phyloP scores from a whole-genome alignment of 257 asterid species.

The Plantago major region DNA sequence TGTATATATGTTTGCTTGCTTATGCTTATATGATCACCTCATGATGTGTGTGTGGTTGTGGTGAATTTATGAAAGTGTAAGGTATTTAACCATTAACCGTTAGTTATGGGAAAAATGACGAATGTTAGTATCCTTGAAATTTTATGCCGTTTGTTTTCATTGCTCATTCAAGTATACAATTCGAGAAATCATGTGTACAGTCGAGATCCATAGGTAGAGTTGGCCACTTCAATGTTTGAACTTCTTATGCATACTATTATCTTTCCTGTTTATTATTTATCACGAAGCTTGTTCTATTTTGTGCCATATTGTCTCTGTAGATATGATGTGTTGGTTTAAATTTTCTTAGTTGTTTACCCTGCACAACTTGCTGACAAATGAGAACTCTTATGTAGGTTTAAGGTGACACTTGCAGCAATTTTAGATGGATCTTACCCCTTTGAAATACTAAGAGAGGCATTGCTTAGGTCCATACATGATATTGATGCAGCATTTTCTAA shows the following conservation, averaged over 20 bases:
- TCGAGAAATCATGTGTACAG: conserved; percentile 7
- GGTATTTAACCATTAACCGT: background rate
- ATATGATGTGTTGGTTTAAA: background rate
- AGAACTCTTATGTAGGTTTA: conserved; percentile 47
- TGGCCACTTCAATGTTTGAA: conserved; percentile 3
- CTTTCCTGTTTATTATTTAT: conserved; percentile 7
- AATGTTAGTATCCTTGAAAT: background rate
- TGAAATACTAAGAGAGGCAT: conserved; percentile 85
- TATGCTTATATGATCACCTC: too few relatives aligned
- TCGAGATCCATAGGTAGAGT: conserved; percentile 14
- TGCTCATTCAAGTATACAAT: background rate
- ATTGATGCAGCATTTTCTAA: conserved; percentile 66
- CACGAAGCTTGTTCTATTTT: conserved; percentile 4
- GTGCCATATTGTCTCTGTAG: conserved; percentile 11
- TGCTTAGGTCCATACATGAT: conserved; percentile 78
- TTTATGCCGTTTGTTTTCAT: background rate
- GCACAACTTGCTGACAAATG: conserved; percentile 1
- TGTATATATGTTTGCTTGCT: background rate
- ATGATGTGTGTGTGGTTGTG: background rate
- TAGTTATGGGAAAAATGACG: background rate
- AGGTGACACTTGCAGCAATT: conserved; percentile 62
- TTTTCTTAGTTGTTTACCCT: background rate
- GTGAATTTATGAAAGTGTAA: background rate
- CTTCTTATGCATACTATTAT: background rate
- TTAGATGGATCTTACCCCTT: conserved; percentile 68